Percentiles rank a stretch among this genome's conserved stretches.
Conservation (phyloP, 352 stramenopile species). For the Albugo candida region DNA sequence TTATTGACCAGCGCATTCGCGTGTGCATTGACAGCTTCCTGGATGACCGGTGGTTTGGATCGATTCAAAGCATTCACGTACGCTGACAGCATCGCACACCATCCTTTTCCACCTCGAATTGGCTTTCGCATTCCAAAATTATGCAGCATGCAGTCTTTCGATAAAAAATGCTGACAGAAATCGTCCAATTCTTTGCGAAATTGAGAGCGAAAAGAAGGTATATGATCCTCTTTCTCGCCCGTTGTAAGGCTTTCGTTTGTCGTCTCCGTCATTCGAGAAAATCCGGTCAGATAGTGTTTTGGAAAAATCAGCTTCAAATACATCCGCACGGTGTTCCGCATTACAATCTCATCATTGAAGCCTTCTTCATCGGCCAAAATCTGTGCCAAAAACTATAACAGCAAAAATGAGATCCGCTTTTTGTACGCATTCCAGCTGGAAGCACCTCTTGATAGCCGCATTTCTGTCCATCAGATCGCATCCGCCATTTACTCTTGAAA, state of each 20-base stretch:
- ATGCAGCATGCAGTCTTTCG: conserved; percentile 20
- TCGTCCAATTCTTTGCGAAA: conserved; percentile 37
- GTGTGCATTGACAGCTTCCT: conserved; percentile 20
- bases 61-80: conserved; percentile 27
- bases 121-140: conserved; percentile 19
- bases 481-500: conserved; percentile 54
- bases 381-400: conserved; percentile 30
- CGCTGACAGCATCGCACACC: conserved; percentile 18
- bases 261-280: conserved; percentile 30
- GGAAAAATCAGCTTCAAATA: conserved; percentile 32
- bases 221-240: conserved; percentile 11
- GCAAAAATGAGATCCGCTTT: too few species aligned
- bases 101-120: too few species aligned
- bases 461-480: conserved; percentile 4
- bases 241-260: conserved; percentile 3
- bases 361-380: conserved; percentile 23
- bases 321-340: conserved; percentile 35
- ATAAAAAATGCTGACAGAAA: conserved; percentile 24
- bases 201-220: conserved; percentile 24
- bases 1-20: conserved; percentile 18
- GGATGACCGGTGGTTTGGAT: conserved; percentile 21
- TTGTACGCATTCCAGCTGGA: too few species aligned
- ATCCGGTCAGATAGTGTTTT: conserved; percentile 15
- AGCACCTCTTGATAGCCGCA: conserved; percentile 16
- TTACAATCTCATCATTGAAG: conserved; percentile 28